Evolutionary conservation across 2,329 filamentous ascomycete genomes (phyloP).

Genomic region (Penicillium corylophilum): DNA sequence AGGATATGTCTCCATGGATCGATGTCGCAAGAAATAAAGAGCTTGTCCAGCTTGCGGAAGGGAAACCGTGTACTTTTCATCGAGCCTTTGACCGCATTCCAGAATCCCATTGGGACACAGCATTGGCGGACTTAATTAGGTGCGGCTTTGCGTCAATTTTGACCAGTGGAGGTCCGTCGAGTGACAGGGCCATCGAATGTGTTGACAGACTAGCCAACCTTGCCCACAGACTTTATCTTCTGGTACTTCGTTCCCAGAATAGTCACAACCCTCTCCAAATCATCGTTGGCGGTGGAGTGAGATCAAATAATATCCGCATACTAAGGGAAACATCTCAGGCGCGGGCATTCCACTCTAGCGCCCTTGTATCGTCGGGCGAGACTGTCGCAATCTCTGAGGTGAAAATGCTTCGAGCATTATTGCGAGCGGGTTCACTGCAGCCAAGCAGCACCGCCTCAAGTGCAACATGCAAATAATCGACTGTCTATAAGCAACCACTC

Average conservation of each 20-base stretch:
- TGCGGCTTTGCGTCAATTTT: conserved; percentile 51
- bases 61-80: conserved; percentile 55
- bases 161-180: conserved; percentile 47
- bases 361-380: conserved; percentile 13
- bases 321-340: conserved; percentile 34
- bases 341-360: conserved; percentile 48
- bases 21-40: conserved; percentile 44
- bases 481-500: not conserved
- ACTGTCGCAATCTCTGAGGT: conserved; percentile 4
- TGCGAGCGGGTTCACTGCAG: not conserved
- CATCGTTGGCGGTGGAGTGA: conserved; percentile 53
- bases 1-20: conserved; percentile 23
- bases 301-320: not conserved
- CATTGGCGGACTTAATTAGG: conserved; percentile 37
- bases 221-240: conserved; percentile 15
- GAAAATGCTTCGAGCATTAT: not conserved
- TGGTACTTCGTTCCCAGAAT: not conserved
- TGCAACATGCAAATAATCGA: not conserved
- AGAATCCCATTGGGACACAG: conserved; percentile 17
- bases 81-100: conserved; percentile 52
- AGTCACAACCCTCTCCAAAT: conserved; percentile 34
- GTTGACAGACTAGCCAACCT: conserved; percentile 30
- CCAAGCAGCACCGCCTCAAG: not conserved
- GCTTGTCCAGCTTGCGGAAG: conserved; percentile 44
- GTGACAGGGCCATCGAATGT: conserved; percentile 36